Evolutionary conservation across 2,329 filamentous ascomycete genomes (phyloP).

Genomic region (Dactylellina haptotyla): DNA sequence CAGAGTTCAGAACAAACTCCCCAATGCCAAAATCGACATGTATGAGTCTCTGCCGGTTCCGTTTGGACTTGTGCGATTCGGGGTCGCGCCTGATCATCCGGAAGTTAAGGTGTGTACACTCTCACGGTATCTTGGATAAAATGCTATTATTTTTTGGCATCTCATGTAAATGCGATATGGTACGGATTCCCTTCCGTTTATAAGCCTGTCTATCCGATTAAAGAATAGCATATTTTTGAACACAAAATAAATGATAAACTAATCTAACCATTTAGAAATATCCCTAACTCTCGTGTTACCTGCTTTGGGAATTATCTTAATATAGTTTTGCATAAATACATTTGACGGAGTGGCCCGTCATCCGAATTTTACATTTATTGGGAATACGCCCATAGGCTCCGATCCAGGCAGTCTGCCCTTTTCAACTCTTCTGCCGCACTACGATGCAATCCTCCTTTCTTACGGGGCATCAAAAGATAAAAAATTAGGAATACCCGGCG

Average conservation of each 20-base stretch:
- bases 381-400: constrained; percentile 83
- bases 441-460: constrained; percentile 90
- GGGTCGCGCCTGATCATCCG: constrained; percentile 97
- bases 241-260: constrained; percentile 26
- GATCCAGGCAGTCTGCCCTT: constrained; percentile 70
- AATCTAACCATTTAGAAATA: constrained; percentile 34
- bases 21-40: constrained; percentile 84
- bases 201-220: background rate
- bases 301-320: background rate
- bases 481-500: constrained; percentile 80
- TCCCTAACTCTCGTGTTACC: background rate
- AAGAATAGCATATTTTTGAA: background rate
- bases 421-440: constrained; percentile 76
- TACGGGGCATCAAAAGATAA: constrained; percentile 91
- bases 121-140: background rate
- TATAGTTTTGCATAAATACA: constrained; percentile 90
- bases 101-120: constrained; percentile 82
- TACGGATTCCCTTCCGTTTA: too few species aligned
- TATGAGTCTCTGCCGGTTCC: constrained; percentile 93
- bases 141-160: too few species aligned
- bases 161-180: too few species aligned
- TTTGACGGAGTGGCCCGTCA: constrained; percentile 88
- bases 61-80: constrained; percentile 90
- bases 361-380: constrained; percentile 86
- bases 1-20: constrained; percentile 79